Conservation (phyloP, 140 eudicot genomes). For the Senecio squalidus region DNA sequence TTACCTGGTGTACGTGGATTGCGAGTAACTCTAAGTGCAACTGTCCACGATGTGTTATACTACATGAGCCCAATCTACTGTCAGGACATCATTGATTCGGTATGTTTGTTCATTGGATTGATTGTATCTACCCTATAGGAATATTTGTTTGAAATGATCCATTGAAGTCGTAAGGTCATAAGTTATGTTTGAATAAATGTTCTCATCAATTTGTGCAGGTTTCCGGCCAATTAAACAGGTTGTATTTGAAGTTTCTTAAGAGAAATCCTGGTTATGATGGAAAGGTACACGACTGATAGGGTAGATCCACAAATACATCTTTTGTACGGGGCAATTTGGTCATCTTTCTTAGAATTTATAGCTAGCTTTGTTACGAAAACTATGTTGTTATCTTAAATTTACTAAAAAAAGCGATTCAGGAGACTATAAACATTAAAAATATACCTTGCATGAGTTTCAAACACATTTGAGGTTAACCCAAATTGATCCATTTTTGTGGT, state of each 20-base stretch:
- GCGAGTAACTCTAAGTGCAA: constrained; percentile 90
- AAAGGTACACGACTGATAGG: constrained; percentile 47
- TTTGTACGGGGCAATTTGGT: no score
- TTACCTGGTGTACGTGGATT: constrained; percentile 88
- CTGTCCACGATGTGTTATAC: constrained; percentile 93
- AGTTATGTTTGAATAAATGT: not conserved
- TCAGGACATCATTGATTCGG: constrained; percentile 95
- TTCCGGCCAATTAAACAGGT: constrained; percentile 77
- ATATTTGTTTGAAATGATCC: no score
- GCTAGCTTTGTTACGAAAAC: no score
- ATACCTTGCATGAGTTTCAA: no score
- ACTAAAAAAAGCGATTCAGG: no score
- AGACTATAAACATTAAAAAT: no score
- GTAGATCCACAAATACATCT: not conserved
- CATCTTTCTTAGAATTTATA: no score
- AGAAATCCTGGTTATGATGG: constrained; percentile 99
- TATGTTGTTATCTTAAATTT: no score
- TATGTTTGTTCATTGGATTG: constrained; percentile 17
- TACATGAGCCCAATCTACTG: constrained; percentile 99
- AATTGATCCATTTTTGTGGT: not conserved
- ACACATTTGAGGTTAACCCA: no score
- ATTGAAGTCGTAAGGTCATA: not conserved
- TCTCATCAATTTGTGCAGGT: constrained; percentile 48
- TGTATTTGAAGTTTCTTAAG: constrained; percentile 87
- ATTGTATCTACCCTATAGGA: not conserved